Conservation (phyloP, 768 basidiomycete genomes). For the Xanthoconium purpureum region DNA sequence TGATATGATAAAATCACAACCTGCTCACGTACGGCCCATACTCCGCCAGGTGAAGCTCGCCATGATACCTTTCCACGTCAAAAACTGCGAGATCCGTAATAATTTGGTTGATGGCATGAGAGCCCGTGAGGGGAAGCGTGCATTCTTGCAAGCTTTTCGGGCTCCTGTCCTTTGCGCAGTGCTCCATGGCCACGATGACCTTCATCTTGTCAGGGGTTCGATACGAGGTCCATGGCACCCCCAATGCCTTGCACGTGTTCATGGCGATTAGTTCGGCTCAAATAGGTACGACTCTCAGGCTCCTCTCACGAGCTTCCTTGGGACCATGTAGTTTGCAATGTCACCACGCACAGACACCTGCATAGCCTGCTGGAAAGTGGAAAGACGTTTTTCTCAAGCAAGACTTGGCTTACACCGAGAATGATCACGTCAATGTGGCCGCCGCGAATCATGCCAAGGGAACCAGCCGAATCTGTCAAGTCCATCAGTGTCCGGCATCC, state of each 20-base stretch:
- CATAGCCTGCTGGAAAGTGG: constrained; percentile 64
- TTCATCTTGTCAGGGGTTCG: constrained; percentile 92
- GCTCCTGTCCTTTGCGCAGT: constrained; percentile 81
- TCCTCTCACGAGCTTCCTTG: constrained; percentile 86
- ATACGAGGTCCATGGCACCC: constrained; percentile 92
- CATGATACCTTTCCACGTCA: constrained; percentile 70
- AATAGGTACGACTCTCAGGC: no score
- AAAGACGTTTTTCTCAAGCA: constrained; percentile 21
- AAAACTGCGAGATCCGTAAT: constrained; percentile 91
- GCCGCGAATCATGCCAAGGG: constrained; percentile 95
- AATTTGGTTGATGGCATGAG: constrained; percentile 80
- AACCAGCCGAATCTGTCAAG: constrained; percentile 70
- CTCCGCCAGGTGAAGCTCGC: constrained; percentile 71
- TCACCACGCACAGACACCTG: constrained; percentile 88
- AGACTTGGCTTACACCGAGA: constrained; percentile 71
- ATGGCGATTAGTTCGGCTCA: no score
- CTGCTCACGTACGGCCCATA: constrained; percentile 79
- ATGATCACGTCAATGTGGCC: constrained; percentile 92
- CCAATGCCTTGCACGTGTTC: constrained; percentile 63
- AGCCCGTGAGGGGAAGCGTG: constrained; percentile 80
- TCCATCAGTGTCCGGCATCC: constrained; percentile 20
- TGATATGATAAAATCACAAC: constrained; percentile 68
- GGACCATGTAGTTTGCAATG: constrained; percentile 97
- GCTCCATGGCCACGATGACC: constrained; percentile 86
- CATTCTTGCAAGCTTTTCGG: constrained; percentile 83